Base-by-base conservation (phyloP, 805 yeast species). In the Lipomyces spencermartinsiae region DNA sequence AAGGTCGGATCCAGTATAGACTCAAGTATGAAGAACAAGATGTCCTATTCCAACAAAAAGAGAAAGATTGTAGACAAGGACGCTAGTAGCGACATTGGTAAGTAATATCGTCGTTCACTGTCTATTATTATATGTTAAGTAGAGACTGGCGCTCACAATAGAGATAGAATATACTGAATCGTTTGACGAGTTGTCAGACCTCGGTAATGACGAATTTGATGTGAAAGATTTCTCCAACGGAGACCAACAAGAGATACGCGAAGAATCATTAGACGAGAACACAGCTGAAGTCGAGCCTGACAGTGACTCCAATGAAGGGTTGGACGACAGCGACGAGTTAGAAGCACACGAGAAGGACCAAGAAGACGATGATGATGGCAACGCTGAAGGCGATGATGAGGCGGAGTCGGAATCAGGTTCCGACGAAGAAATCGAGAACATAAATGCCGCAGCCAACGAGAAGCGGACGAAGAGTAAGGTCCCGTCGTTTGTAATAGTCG, bases 341-440 rank as follows among this genome's bases (percentile, higher is more conserved):
- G 55, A 56, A 37, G 73, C 63, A 19, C 60, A 57, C 16, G 63
- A 51, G 25, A 68, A 70, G 59, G 78, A 73, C 35, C 75, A 70
- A 31, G 57, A 64, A 39, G 74, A 69, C 19, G 73, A 61, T 14
- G 69, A 65, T 19, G 68, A 63, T 14, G 74, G 65, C 39, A 73
- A 73, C 29, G 73, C 69, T 39, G 71, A 68, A 22, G 73, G 70
- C 39, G 72, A 68, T 14, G 74, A 67, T 22, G 74, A 64, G 16
- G 73, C 58, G 31, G 75, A 71, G 19, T 74, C 72, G 19, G 77
- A 72, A 29, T 81, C 75, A 16, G 79, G 74, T 37, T 79, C 74
- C 34, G 83, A 77, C 61, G 71, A 65, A 2, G 76, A 73, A 12
- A 77, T 67, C 19, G 76, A 68, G 43, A 37, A 64, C 12, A 68